Conservation (phyloP, 2,329 filamentous ascomycete species). For the Aspergillus novofumigatus region DNA sequence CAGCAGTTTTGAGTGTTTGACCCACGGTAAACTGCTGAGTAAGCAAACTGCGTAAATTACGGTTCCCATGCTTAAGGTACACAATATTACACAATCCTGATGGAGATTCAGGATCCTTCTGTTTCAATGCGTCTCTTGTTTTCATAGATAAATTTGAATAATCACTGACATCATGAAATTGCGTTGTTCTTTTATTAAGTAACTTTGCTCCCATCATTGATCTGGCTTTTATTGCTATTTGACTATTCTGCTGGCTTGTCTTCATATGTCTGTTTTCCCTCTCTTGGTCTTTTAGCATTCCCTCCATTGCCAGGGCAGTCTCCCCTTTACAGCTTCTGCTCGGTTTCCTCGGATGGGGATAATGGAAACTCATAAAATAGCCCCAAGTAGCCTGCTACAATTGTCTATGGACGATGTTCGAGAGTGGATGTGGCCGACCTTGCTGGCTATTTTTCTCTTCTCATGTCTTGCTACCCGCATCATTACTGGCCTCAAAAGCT, state of each 20-base stretch:
- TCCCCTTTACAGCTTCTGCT: neutral
- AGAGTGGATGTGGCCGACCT: constrained; percentile 21
- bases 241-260: neutral
- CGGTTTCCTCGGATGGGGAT: neutral
- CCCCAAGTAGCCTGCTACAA: constrained; percentile 17
- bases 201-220: neutral
- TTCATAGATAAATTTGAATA: neutral
- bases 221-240: too few relatives aligned
- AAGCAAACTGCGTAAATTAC: neutral
- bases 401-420: constrained; percentile 16
- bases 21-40: neutral
- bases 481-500: constrained; percentile 32
- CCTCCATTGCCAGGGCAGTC: neutral
- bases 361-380: constrained; percentile 15
- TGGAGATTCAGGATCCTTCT: too few relatives aligned
- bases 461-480: constrained; percentile 38
- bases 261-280: neutral
- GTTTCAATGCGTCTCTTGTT: too few relatives aligned
- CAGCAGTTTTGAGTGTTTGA: neutral
- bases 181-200: neutral
- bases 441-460: constrained; percentile 26
- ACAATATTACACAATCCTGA: neutral
- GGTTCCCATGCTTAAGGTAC: neutral
- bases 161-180: neutral
- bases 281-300: neutral